Evolutionary conservation across 768 basidiomycete genomes (phyloP), one percentile per base, ranked within the genome.

Genomic region (Phylloporus sp.): DNA sequence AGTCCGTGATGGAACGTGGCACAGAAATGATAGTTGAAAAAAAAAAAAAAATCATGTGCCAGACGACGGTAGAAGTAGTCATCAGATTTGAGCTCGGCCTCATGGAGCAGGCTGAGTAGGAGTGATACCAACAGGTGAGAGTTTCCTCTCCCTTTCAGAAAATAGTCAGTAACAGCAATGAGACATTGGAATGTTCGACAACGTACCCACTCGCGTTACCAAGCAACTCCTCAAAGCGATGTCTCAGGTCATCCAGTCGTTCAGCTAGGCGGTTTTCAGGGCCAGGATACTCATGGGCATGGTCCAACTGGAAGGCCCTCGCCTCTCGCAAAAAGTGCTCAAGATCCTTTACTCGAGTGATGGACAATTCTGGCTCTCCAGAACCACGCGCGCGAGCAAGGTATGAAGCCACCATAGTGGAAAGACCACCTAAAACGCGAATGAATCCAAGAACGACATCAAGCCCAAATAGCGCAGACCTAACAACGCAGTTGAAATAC

Each of bases 351-450:
- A 72, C 73, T 11, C 80, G 77, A 3, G 71, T 64, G 31, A 75
- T 72, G 1, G 84, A 85, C 16, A 76, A 45, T 54, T 88, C 84
- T 2, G 88, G 88, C 56, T 89, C 88, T 34, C 79, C 79, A 0
- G 85, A 82, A 12, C 86, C 85, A 23, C 86, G 80, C 24, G 79
- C 75, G 13, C 82, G 80, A 4, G 87, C 88, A 23, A 90, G 74
- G 64, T 85, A 89, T 2, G 86, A 83, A 18, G 87, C 86, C 13
- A 84, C 76, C 20, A 88, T n/a, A 0, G 87, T 90, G 4, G 86
- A 66, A 11, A 85, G 49, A 16, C 83, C 87, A 28, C 88, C 84
- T 81, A 12, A 0, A 24, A 9, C 28, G 20, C 22, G 1, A 11
- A 27, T 10, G 20, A 53, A 26, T 40, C 4, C 6, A 32, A n/a